A percentile compares a stretch with the other conserved stretches of the same genome.
These are phyloP conservation scores for Quercus agrifolia DNA, from an alignment of 306 rosid species.

Conservation along the genomic window DNA sequence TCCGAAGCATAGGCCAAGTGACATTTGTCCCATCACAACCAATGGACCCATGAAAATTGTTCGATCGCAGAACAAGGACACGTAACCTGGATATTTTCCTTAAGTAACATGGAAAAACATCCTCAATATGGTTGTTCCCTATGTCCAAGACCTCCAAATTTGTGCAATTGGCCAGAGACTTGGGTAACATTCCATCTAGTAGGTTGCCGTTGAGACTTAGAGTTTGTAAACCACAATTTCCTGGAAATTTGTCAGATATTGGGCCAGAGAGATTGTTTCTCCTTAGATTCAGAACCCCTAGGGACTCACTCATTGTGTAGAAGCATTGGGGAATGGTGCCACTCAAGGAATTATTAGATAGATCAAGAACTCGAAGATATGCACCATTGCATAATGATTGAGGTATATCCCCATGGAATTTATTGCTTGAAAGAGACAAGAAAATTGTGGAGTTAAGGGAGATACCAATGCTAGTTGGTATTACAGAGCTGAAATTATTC, in stretches of 20 bases:
- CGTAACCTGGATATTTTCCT: constrained; percentile 6
- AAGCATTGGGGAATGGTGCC: constrained; percentile 37
- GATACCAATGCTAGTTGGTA: constrained; percentile 13
- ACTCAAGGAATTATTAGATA: constrained; percentile 16
- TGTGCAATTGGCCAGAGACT: constrained; percentile 22
- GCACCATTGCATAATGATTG: constrained; percentile 21
- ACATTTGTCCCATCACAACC: not conserved
- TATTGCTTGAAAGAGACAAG: not conserved
- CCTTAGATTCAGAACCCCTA: constrained; percentile 20
- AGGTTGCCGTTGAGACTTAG: constrained; percentile 22
- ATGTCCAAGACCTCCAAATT: constrained; percentile 33
- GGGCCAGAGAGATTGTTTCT: constrained; percentile 12
- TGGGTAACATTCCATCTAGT: constrained; percentile 31
- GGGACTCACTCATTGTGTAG: not conserved
- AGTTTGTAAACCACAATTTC: constrained; percentile 17
- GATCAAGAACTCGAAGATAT: constrained; percentile 27
- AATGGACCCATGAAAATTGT: not conserved
- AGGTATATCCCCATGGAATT: constrained; percentile 20
- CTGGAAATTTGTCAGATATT: constrained; percentile 19
- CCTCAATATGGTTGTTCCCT: constrained; percentile 27
- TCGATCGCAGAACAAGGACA: constrained; percentile 32
- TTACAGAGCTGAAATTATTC: constrained; percentile 30
- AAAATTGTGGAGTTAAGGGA: accelerated
- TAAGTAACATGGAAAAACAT: constrained; percentile 23
- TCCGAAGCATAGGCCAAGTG: constrained; percentile 33